These are phyloP conservation scores for Nigrospora oryzae DNA, from an alignment of 2,329 filamentous ascomycete genomes.

Conservation along the genomic window DNA sequence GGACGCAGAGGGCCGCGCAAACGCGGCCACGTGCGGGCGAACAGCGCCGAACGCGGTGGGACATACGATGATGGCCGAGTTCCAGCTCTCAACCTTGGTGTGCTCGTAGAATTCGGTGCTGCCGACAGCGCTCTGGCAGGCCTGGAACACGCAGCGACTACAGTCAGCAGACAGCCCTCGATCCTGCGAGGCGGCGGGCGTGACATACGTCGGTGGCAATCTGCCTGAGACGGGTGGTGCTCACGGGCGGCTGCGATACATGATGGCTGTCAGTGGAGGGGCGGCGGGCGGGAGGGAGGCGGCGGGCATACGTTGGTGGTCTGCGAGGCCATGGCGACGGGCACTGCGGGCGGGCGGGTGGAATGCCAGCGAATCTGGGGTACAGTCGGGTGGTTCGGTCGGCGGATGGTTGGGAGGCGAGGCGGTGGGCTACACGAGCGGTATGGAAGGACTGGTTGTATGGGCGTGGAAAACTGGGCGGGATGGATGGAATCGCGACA, in stretches of 20 bases:
- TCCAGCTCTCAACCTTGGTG: slow-evolving; percentile 77
- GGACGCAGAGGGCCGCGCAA: not conserved
- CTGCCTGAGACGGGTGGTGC: slow-evolving; percentile 70
- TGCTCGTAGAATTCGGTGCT: slow-evolving; percentile 79
- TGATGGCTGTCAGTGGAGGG: not conserved
- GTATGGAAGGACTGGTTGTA: too few species aligned
- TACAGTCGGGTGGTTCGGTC: too few species aligned
- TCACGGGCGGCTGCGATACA: slow-evolving; percentile 52
- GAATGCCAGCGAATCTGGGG: too few species aligned
- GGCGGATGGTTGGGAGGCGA: too few species aligned
- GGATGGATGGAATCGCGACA: not conserved
- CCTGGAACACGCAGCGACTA: slow-evolving; percentile 39
- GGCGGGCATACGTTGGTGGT: not conserved
- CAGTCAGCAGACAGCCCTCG: slow-evolving; percentile 2
- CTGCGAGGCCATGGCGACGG: slow-evolving; percentile 5
- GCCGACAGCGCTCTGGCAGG: slow-evolving; percentile 71
- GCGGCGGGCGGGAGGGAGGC: slow-evolving; percentile 1
- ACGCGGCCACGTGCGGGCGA: not conserved
- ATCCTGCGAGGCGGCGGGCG: slow-evolving; percentile 1
- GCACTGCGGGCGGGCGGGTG: not conserved
- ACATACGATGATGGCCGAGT: slow-evolving; percentile 83
- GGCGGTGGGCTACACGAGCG: too few species aligned
- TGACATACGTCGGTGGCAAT: slow-evolving; percentile 71
- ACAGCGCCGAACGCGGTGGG: not conserved
- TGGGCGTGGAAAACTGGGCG: too few species aligned